phyloP scores from a whole-genome alignment of 2,329 filamentous ascomycete species.

The Diaporthe nobilis region DNA sequence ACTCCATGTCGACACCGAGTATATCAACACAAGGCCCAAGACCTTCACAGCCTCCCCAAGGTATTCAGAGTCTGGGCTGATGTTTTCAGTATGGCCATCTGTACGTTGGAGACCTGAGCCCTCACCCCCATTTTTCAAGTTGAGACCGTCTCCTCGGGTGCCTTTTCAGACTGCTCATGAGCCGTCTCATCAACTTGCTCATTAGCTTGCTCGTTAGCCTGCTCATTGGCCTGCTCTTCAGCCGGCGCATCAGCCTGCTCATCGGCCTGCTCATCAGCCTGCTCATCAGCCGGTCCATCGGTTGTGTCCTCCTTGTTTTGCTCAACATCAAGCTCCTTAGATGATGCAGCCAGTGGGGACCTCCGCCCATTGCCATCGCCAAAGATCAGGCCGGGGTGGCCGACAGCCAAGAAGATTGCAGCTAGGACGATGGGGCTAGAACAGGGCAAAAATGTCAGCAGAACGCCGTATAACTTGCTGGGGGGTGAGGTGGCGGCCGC shows the following conservation, averaged over 20 bases:
- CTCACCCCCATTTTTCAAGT: neutral
- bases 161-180: neutral
- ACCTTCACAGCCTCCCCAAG: neutral
- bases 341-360: neutral
- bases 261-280: neutral
- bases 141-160: neutral
- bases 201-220: neutral
- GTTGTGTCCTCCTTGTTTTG: neutral
- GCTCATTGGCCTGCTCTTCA: neutral
- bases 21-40: neutral
- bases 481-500: neutral
- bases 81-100: neutral
- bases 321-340: constrained; percentile 22
- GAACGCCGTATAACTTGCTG: too few relatives aligned
- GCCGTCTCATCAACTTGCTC: neutral
- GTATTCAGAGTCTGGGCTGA: neutral
- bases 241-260: neutral
- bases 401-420: constrained; percentile 28
- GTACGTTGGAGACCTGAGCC: neutral
- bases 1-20: neutral
- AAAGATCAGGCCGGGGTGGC: constrained; percentile 40
- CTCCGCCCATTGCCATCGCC: neutral
- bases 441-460: neutral
- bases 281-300: neutral
- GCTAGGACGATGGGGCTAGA: constrained; percentile 35